phyloP scores from a whole-genome alignment of 495 filamentous ascomycete genomes.

The Hypoxylon crocopeplum region DNA sequence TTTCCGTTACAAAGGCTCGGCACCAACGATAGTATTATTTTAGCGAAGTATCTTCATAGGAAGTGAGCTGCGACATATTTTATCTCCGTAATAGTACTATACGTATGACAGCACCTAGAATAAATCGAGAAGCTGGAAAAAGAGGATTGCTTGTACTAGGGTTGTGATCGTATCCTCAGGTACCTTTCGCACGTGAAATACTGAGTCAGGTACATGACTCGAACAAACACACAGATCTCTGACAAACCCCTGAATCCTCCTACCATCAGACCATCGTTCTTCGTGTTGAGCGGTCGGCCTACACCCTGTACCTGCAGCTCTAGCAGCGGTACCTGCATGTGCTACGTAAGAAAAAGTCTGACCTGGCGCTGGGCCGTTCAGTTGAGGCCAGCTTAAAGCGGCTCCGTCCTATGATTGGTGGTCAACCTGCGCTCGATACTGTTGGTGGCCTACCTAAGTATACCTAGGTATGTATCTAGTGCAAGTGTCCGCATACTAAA shows the following conservation, averaged over 20 bases:
- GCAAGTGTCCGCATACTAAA: not conserved
- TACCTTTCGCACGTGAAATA: constrained; percentile 1
- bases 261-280: constrained; percentile 8
- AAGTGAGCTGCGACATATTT: no score
- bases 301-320: constrained; percentile 36
- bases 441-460: not conserved
- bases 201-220: not conserved
- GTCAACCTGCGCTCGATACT: not conserved
- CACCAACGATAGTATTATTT: no score
- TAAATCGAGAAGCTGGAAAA: not conserved
- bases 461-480: not conserved
- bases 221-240: constrained; percentile 18
- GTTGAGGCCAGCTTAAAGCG: not conserved
- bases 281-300: constrained; percentile 21
- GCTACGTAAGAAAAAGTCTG: constrained; percentile 31
- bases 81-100: not conserved
- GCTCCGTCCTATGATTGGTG: constrained; percentile 19
- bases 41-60: no score
- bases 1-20: no score
- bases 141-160: no score
- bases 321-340: constrained; percentile 33
- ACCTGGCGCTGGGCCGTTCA: constrained; percentile 2
- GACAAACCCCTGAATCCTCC: constrained; percentile 25
- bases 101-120: not conserved
- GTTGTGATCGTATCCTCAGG: not conserved